phyloP scores from a whole-genome alignment of 2,329 filamentous ascomycete genomes.

The Fusarium sulawesiense region DNA sequence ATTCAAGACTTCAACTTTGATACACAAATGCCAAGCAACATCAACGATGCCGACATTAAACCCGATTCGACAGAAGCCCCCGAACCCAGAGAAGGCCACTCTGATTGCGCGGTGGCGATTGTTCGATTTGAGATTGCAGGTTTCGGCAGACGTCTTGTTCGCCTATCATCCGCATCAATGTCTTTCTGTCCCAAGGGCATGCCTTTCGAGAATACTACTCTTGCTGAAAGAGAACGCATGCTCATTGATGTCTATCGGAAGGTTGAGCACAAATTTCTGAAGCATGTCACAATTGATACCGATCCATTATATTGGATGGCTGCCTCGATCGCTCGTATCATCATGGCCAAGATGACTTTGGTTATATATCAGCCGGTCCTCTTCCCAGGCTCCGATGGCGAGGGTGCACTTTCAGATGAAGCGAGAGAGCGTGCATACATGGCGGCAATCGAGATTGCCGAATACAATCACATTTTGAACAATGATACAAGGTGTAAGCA shows the following conservation, averaged over 20 bases:
- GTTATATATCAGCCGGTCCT: slow-evolving; percentile 81
- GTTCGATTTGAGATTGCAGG: slow-evolving; percentile 65
- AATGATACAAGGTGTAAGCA: slow-evolving; percentile 63
- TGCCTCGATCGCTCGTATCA: slow-evolving; percentile 74
- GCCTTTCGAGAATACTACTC: slow-evolving; percentile 39
- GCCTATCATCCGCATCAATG: slow-evolving; percentile 50
- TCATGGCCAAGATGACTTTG: slow-evolving; percentile 82
- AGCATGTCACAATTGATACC: slow-evolving; percentile 60
- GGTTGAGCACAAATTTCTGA: slow-evolving; percentile 67
- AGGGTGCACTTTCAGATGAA: slow-evolving; percentile 67
- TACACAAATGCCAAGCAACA: slow-evolving; percentile 61
- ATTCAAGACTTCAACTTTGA: slow-evolving; percentile 58
- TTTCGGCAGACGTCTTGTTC: slow-evolving; percentile 53
- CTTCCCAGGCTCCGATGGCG: slow-evolving; percentile 66
- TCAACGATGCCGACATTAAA: slow-evolving; percentile 61
- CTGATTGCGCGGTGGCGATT: slow-evolving; percentile 62
- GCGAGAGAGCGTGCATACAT: slow-evolving; percentile 76
- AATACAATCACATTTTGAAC: slow-evolving; percentile 73
- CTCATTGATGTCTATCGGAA: slow-evolving; percentile 64
- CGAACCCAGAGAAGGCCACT: slow-evolving; percentile 60
- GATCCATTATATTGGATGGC: slow-evolving; percentile 74
- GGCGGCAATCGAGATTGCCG: slow-evolving; percentile 79
- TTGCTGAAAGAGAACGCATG: slow-evolving; percentile 56
- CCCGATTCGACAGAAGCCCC: slow-evolving; percentile 62
- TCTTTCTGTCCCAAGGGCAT: slow-evolving; percentile 47